A percentile compares a stretch with the other conserved stretches of the same genome.
These are phyloP conservation scores for Inga laurina DNA, from an alignment of 306 rosid genomes.

Conservation along the genomic window DNA sequence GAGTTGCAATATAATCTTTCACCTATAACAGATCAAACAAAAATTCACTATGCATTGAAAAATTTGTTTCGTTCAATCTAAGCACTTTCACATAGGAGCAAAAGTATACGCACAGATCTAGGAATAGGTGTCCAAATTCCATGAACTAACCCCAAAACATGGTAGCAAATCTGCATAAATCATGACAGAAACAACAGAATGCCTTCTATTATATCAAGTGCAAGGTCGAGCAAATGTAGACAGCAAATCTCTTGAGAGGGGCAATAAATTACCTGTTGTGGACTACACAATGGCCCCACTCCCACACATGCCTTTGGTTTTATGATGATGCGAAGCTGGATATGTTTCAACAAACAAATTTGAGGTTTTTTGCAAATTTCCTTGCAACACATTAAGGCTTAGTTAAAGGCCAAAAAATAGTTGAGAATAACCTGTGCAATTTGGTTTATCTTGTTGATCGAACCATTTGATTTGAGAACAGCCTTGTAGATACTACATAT, in stretches of 20 bases:
- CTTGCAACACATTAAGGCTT: slow-evolving; percentile 15
- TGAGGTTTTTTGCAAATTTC: slow-evolving; percentile 32
- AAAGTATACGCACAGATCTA: slow-evolving; percentile 77
- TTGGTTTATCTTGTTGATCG: slow-evolving; percentile 85
- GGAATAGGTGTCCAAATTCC: slow-evolving; percentile 99
- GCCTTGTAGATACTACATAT: slow-evolving; percentile 80
- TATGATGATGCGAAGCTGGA: slow-evolving; percentile 87
- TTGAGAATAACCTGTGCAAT: slow-evolving; percentile 83
- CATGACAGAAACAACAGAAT: slow-evolving; percentile 33
- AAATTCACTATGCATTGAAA: slow-evolving; percentile 24
- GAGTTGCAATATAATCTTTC: slow-evolving; percentile 97
- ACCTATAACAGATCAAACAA: slow-evolving; percentile 47
- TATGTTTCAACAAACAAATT: slow-evolving; percentile 39
- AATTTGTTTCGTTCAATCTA: slow-evolving; percentile 19
- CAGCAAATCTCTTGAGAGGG: slow-evolving; percentile 20
- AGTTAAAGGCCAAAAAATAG: slow-evolving; percentile 28
- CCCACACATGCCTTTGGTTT: slow-evolving; percentile 84
- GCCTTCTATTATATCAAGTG: slow-evolving; percentile 8
- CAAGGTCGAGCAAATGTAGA: slow-evolving; percentile 28
- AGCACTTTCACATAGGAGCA: slow-evolving; percentile 33
- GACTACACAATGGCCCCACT: slow-evolving; percentile 83
- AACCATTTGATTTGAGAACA: slow-evolving; percentile 77
- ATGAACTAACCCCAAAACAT: slow-evolving; percentile 91
- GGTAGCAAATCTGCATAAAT: slow-evolving; percentile 87
- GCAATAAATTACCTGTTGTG: slow-evolving; percentile 71